Evolutionary conservation across 345 rosid genomes (phyloP), one percentile per base, ranked within the genome.

Genomic region (Populus simonii): DNA sequence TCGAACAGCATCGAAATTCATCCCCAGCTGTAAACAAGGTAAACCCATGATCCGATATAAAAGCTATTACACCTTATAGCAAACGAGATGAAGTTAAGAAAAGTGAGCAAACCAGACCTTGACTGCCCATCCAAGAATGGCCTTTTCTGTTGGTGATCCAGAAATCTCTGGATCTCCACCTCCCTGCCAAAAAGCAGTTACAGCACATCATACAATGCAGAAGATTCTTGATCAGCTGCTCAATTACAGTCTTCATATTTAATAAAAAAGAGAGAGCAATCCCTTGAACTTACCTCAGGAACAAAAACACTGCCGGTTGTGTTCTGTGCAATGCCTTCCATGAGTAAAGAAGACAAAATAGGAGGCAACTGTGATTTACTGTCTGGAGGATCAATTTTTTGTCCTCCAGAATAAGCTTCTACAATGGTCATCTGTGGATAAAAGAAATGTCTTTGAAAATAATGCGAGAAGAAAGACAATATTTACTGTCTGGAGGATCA

Each of bases 141-240:
- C 99, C 84, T 93, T 96, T 83, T 96, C 99, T 43, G 99, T 96
- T 18, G 99, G 99, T 69, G 97, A 92, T 80, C 98, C 99, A 82
- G 97, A 82, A 79, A 96, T 82, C 87, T 96, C 98, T 12, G 78
- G 85, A 51, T 87, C 92, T 67, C 88, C 96, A 70, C 92, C 96
- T 83, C 84, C 94, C 98, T 96, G 86, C 78, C 73, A 80, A 80
- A 63, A 47, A 73, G 3, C 22, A 68, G 13, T 38, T 31, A n/a
- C 63, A 27, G 68, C 51, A 71, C 6, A 68, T 25, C 80, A 63
- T 36, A 47, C 12, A 62, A 25, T 65, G 35, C 25, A 22, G 25
- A 13, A 53, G n/a, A 22, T 62, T 20, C 71, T 65, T 31, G 16
- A 41, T 70, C 59, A 41, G n/a, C 31, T 67, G n/a, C 73, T 79